Base-by-base conservation (phyloP, 306 rosid genomes). In the Quercus mongolica region DNA sequence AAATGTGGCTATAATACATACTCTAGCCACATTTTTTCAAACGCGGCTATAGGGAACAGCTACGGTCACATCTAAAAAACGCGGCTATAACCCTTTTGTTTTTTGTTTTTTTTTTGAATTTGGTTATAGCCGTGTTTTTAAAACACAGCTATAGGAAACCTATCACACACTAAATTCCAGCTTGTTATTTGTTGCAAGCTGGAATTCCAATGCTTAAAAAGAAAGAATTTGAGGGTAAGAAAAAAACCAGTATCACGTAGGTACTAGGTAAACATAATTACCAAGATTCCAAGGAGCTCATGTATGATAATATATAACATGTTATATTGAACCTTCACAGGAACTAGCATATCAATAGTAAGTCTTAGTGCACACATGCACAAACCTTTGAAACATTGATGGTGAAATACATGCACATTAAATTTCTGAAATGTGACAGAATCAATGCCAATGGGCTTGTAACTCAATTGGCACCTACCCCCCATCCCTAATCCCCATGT, bases 381-480 rank as follows among this genome's bases (percentile, higher is more conserved):
- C 13, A 13, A n/a, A 57, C 67, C n/a, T 19, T 35, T 33, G 11
- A 35, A 49, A 64, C 25, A 44, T n/a, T 6, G 28, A 79, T 49
- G 41, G 28, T 12, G 19, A 31, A 5, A 63, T 54, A 57, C 61
- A 76, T 56, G 81, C 44, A 59, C 72, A 86, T 76, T 51, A 72
- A 57, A 74, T n/a, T n/a, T 77, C 59, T 41, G 75, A 72, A 41
- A 57, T 38, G 21, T 33, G 17, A 62, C 52, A 76, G 78, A 81
- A 77, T 41, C 46, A 41, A 41, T 41, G 46, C 46, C 46, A 41
- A 41, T 41, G 46, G 3, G 3, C 46, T 41, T 41, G 46, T 2
- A 41, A 41, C 46, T 41, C 46, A 41, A 41, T 41, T 41, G 46
- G 46, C 46, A 41, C 46, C 11, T 8, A 41, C 1, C 11, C 46